These are phyloP conservation scores for Suhomyces bribrorum DNA, from an alignment of 1,139 yeast species.

Conservation along the genomic window DNA sequence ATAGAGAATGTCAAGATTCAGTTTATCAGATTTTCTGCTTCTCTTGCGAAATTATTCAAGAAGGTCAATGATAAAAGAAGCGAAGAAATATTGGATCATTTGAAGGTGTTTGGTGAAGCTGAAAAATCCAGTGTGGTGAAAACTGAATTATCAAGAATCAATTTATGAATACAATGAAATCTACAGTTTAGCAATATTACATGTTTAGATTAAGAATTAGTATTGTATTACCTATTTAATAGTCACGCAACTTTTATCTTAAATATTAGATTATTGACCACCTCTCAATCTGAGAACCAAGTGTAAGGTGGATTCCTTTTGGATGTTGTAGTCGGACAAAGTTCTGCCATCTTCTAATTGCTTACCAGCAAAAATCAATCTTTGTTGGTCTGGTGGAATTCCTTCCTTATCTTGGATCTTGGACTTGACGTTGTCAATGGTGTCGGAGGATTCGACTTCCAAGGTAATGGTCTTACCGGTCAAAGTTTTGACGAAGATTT, in stretches of 20 bases:
- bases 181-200: background rate
- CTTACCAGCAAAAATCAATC: slow-evolving; percentile 90
- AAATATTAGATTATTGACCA: slow-evolving; percentile 60
- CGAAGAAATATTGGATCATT: slow-evolving; percentile 17
- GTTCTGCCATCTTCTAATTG: slow-evolving; percentile 94
- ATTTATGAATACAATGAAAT: background rate
- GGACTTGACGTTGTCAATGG: slow-evolving; percentile 90
- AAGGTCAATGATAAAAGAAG: slow-evolving; percentile 17
- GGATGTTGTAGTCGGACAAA: slow-evolving; percentile 89
- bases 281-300: slow-evolving; percentile 90
- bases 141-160: slow-evolving; percentile 26
- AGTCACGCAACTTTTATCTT: slow-evolving; percentile 42
- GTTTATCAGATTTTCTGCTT: slow-evolving; percentile 32
- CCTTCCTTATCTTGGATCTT: slow-evolving; percentile 95
- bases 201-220: background rate
- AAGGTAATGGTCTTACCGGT: slow-evolving; percentile 90
- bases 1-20: slow-evolving; percentile 68
- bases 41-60: slow-evolving; percentile 19
- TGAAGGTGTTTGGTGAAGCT: slow-evolving; percentile 23
- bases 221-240: slow-evolving; percentile 1
- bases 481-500: slow-evolving; percentile 75
- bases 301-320: slow-evolving; percentile 88
- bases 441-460: slow-evolving; percentile 92
- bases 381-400: slow-evolving; percentile 92
- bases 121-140: slow-evolving; percentile 35